These are phyloP conservation scores for Xylaria sp. DNA, from an alignment of 2,329 filamentous ascomycete genomes.

Conservation along the genomic window DNA sequence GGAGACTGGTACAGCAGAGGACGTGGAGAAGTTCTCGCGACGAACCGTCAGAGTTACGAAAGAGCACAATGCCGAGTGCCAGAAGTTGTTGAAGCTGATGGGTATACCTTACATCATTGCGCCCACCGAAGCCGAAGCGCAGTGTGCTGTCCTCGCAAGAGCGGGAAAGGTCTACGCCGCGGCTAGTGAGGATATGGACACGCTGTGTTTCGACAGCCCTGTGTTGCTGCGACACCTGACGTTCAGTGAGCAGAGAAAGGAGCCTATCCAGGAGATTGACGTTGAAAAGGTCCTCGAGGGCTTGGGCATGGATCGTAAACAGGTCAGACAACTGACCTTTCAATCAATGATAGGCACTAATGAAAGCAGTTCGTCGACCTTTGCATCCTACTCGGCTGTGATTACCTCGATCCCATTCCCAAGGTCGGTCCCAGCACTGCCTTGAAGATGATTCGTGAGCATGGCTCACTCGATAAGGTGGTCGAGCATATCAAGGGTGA, in stretches of 20 bases:
- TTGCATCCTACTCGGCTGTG: slow-evolving; percentile 95
- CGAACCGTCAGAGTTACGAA: slow-evolving; percentile 92
- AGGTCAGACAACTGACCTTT: slow-evolving; percentile 55
- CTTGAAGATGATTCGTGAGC: slow-evolving; percentile 89
- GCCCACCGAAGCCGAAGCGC: slow-evolving; percentile 95
- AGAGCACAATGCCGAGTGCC: slow-evolving; percentile 96
- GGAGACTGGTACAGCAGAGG: slow-evolving; percentile 93
- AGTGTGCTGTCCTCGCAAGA: slow-evolving; percentile 86
- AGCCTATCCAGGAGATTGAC: slow-evolving; percentile 95
- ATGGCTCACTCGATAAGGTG: slow-evolving; percentile 84
- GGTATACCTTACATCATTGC: slow-evolving; percentile 94
- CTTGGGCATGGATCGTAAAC: slow-evolving; percentile 81
- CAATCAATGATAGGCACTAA: slow-evolving; percentile 9
- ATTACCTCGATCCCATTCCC: slow-evolving; percentile 95
- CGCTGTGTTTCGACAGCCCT: slow-evolving; percentile 89
- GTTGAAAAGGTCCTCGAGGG: slow-evolving; percentile 85
- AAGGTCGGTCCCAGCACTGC: slow-evolving; percentile 92
- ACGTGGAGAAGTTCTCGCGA: slow-evolving; percentile 97
- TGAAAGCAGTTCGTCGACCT: slow-evolving; percentile 83
- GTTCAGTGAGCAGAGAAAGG: slow-evolving; percentile 95
- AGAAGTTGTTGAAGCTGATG: slow-evolving; percentile 89
- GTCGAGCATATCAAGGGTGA: slow-evolving; percentile 79
- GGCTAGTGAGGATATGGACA: slow-evolving; percentile 98
- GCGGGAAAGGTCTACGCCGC: slow-evolving; percentile 96
- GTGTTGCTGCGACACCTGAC: slow-evolving; percentile 91